These are phyloP conservation scores for Glycyrrhiza uralensis DNA, from an alignment of 306 rosid genomes.

Conservation along the genomic window DNA sequence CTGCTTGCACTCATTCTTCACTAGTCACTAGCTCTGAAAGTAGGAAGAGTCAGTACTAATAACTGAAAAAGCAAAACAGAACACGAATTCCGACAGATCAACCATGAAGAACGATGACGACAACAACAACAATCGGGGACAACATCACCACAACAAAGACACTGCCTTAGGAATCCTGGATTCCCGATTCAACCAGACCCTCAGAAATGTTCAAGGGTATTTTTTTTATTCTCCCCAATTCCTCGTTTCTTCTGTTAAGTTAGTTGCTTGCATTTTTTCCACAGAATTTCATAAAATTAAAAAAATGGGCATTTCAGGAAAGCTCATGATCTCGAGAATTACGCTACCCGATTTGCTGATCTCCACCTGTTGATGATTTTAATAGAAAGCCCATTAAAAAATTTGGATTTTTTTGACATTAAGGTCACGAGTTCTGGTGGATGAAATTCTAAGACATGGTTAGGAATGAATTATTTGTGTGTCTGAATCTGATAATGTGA, in stretches of 20 bases:
- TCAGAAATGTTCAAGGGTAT: constrained; percentile 91
- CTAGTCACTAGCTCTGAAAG: background rate
- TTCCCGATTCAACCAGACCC: constrained; percentile 89
- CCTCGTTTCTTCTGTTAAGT: constrained; percentile 1
- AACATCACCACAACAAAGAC: constrained; percentile 48
- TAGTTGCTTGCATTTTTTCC: constrained; percentile 11
- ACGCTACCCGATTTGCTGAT: constrained; percentile 11
- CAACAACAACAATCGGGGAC: constrained; percentile 30
- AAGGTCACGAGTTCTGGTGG: constrained; percentile 28
- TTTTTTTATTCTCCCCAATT: background rate
- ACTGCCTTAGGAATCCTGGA: constrained; percentile 46
- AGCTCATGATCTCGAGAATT: constrained; percentile 19
- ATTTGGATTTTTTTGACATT: background rate
- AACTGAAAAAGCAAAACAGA: background rate
- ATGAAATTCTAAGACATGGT: background rate
- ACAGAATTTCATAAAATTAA: constrained; percentile 18
- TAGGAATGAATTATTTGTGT: constrained; percentile 16
- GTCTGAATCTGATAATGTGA: constrained; percentile 8
- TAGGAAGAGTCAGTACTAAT: background rate
- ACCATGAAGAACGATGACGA: constrained; percentile 56
- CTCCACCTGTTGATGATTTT: constrained; percentile 17
- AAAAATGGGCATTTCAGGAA: background rate
- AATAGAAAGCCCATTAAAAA: background rate
- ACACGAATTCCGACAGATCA: constrained; percentile 25
- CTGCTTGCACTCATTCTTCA: constrained; percentile 10